Percentiles rank a stretch among this genome's conserved stretches.
Evolutionary conservation across 805 yeast genomes (phyloP).

Genomic region (Cyberlindnera maclurae): DNA sequence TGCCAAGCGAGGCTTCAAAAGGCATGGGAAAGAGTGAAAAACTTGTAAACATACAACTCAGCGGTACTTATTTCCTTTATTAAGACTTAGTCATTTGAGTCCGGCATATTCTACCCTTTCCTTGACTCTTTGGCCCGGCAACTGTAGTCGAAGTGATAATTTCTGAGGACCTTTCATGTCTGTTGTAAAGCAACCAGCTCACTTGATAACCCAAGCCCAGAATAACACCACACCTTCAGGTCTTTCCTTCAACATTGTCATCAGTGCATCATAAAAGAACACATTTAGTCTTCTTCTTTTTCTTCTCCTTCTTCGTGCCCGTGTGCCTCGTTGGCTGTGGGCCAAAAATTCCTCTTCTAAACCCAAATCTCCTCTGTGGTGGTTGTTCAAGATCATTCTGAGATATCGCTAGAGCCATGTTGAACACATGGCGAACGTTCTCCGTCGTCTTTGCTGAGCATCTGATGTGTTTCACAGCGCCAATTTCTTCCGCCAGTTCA

Average conservation of each 20-base stretch:
- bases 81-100: too few relatives aligned
- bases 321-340: background rate
- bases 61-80: background rate
- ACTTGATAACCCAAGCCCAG: too few relatives aligned
- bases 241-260: too few relatives aligned
- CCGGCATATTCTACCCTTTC: too few relatives aligned
- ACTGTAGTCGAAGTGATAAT: too few relatives aligned
- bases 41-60: background rate
- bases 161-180: too few relatives aligned
- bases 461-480: slow-evolving; percentile 66
- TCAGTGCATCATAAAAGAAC: slow-evolving; percentile 1
- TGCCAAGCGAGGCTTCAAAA: slow-evolving; percentile 20
- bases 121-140: too few relatives aligned
- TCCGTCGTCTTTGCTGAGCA: slow-evolving; percentile 71
- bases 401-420: slow-evolving; percentile 38
- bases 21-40: slow-evolving; percentile 13
- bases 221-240: too few relatives aligned
- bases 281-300: slow-evolving; percentile 8
- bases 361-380: slow-evolving; percentile 1
- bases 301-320: slow-evolving; percentile 1
- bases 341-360: slow-evolving; percentile 1
- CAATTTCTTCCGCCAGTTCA: slow-evolving; percentile 49
- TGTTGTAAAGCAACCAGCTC: too few relatives aligned
- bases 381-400: slow-evolving; percentile 10
- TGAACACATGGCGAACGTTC: slow-evolving; percentile 63